These are phyloP conservation scores for Ceratocystiopsis minuta DNA, from an alignment of 2,329 filamentous ascomycete genomes.

Conservation along the genomic window DNA sequence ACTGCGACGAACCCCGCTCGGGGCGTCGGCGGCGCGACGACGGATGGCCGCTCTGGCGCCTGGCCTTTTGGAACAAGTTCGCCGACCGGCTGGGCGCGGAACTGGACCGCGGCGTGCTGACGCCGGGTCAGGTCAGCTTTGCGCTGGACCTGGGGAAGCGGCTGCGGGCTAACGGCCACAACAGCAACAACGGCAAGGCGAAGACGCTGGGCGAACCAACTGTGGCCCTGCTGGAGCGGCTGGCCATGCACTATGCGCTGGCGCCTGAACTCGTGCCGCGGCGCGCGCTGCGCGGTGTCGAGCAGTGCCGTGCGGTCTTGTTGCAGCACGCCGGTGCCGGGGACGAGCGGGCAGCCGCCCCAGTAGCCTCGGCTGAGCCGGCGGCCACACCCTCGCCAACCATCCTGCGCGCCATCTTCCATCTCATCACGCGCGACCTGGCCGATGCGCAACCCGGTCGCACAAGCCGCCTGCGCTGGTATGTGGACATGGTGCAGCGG, in stretches of 20 bases:
- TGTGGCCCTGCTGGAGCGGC: constrained; percentile 9
- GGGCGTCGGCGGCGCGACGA: neutral
- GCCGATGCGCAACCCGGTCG: constrained; percentile 16
- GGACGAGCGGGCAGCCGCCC: too few relatives aligned
- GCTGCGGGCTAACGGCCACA: too few relatives aligned
- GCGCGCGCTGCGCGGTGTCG: constrained; percentile 15
- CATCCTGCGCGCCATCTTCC: constrained; percentile 15
- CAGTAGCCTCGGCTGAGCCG: neutral
- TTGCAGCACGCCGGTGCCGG: neutral
- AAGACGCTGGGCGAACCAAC: constrained; percentile 3
- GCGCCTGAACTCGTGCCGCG: constrained; percentile 10
- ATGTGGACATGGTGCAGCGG: constrained; percentile 15
- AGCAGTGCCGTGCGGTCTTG: constrained; percentile 16
- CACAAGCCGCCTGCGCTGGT: constrained; percentile 18
- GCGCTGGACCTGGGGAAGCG: constrained; percentile 4
- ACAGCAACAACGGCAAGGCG: too few relatives aligned
- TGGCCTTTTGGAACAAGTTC: constrained; percentile 12
- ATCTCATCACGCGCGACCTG: constrained; percentile 19
- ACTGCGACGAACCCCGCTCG: neutral
- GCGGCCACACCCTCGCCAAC: constrained; percentile 2
- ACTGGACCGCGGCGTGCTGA: constrained; percentile 3
- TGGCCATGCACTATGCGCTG: constrained; percentile 9
- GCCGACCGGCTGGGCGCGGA: constrained; percentile 2
- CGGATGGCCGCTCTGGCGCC: constrained; percentile 6
- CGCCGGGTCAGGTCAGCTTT: constrained; percentile 3